These are phyloP conservation scores for Tranzscheliella williamsii DNA, from an alignment of 1,284 basidiomycete species.

Conservation along the genomic window DNA sequence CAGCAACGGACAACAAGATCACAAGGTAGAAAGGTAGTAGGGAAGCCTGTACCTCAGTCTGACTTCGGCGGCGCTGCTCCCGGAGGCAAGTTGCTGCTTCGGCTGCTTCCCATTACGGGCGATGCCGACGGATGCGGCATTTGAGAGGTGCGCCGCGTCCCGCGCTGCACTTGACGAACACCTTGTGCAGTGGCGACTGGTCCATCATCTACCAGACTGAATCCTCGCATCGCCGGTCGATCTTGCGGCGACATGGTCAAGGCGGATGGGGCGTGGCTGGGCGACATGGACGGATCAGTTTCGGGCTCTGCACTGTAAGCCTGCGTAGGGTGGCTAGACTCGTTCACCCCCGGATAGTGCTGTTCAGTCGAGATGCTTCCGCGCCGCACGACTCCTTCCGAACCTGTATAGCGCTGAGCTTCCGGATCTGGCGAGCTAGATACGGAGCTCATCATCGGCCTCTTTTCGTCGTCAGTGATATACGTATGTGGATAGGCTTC, in stretches of 20 bases:
- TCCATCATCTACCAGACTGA: conserved; percentile 58
- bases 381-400: conserved; percentile 34
- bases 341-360: conserved; percentile 44
- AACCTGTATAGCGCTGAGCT: conserved; percentile 8
- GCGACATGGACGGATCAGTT: conserved; percentile 19
- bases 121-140: conserved; percentile 18
- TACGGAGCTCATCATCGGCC: conserved; percentile 46
- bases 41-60: conserved; percentile 3
- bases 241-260: conserved; percentile 8
- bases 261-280: conserved; percentile 3
- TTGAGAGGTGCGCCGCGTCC: conserved; percentile 45
- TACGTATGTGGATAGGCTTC: conserved; percentile 35
- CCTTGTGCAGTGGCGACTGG: conserved; percentile 48
- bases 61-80: conserved; percentile 31
- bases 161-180: conserved; percentile 54
- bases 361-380: conserved; percentile 48
- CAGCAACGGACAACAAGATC: background rate
- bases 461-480: conserved; percentile 43
- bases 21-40: background rate
- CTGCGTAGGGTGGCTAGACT: conserved; percentile 39
- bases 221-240: conserved; percentile 35
- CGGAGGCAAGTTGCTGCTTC: conserved; percentile 15
- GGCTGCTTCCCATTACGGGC: background rate
- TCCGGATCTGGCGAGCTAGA: conserved; percentile 45
- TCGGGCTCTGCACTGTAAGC: conserved; percentile 48